A percentile compares a stretch with the other conserved stretches of the same genome.
phyloP scores from a whole-genome alignment of 345 rosid genomes.

The Gossypium ekmanianum region DNA sequence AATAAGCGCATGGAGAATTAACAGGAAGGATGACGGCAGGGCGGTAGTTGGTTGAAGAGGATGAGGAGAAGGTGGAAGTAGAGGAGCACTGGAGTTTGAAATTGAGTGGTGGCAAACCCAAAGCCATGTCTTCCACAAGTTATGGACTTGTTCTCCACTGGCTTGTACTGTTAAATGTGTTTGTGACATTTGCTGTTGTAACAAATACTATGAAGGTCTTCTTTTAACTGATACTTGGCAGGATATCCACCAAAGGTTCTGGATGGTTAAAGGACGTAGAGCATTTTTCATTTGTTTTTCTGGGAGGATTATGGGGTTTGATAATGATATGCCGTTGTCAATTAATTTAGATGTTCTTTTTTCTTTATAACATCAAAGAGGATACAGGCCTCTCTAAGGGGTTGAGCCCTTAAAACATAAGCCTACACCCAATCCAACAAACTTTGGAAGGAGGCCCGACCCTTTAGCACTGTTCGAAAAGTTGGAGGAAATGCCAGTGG shows the following conservation, averaged over 20 bases:
- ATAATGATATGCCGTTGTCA: too few species aligned
- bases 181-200: background rate
- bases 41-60: constrained; percentile 36
- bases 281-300: too few species aligned
- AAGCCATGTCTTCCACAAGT: constrained; percentile 18
- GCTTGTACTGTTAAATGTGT: background rate
- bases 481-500: background rate
- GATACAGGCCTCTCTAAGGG: too few species aligned
- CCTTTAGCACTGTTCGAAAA: background rate
- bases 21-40: constrained; percentile 94
- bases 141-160: background rate
- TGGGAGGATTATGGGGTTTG: too few species aligned
- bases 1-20: background rate
- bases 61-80: constrained; percentile 17
- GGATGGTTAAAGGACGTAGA: background rate
- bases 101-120: constrained; percentile 50
- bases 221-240: background rate
- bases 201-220: background rate
- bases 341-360: too few species aligned
- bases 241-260: background rate
- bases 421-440: background rate
- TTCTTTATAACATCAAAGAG: too few species aligned
- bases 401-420: background rate
- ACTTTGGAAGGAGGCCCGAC: background rate
- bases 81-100: constrained; percentile 32